Evolutionary conservation across 1,284 basidiomycete species (phyloP), one percentile per base, ranked within the genome.

Genomic region (Entoloma clypeatum): DNA sequence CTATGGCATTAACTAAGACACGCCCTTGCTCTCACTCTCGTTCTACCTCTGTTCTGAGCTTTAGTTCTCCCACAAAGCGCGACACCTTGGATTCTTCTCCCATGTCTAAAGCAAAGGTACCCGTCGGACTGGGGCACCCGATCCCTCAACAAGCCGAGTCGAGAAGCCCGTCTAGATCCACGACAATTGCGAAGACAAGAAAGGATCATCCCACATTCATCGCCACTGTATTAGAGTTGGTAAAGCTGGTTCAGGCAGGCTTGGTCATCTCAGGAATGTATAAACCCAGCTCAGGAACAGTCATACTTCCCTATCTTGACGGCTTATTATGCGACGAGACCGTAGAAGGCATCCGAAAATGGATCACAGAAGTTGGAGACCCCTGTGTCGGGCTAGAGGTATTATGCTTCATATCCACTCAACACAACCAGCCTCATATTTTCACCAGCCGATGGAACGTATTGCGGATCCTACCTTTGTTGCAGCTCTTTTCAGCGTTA

Each of bases 271-370:
- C 81, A 58, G 86, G 84, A 38, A 65, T 83, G 62, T 85, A 66
- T 36, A 50, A 44, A 18, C 36, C 39, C 37, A 42, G 16, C 29
- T 37, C 17, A 34, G 43, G 39, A 26, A 30, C 16, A 9, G 26
- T 36, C 48, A 19, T 18, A 39, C 22, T 26, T 45, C 23, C 29
- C 56, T 41, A 25, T 13, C 45, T 73, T 49, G 66, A 89, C 58
- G 86, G 86, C 0, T 64, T 90, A 10, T 62, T 90, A 13, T 90
- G 86, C 57, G 85, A 90, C 57, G 61, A 69, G 8, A 86, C 86
- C 0, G 74, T 84, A 25, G 75, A 81, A 32, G 84, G 78, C 2
- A 74, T 90, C 26, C 68, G 74, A 39, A 67, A 62, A 39, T 90
- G 86, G 86, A 72, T 77, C 13, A 52, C 69, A 7, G 74, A 78